Evolutionary conservation across 768 basidiomycete species (phyloP).

Genomic region (Lentinula raphanica): DNA sequence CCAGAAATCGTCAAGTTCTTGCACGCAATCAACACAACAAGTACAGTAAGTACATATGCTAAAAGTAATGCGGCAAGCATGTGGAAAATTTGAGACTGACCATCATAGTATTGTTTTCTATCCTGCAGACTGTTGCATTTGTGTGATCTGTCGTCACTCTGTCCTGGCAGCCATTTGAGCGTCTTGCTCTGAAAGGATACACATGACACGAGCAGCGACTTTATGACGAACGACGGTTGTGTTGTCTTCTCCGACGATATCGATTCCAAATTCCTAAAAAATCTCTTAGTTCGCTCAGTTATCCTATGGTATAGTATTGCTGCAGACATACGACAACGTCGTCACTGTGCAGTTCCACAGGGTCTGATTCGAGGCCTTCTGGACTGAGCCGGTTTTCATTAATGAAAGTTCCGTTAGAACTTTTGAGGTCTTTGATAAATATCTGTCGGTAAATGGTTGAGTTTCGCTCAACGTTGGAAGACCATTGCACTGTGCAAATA

Average conservation of each 20-base stretch:
- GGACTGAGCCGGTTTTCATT: constrained; percentile 88
- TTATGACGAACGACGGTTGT: constrained; percentile 98
- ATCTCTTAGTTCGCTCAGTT: too few relatives aligned
- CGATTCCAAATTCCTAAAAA: constrained; percentile 93
- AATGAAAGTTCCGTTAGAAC: constrained; percentile 97
- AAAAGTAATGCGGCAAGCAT: too few relatives aligned
- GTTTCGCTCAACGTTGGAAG: background rate
- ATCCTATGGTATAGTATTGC: background rate
- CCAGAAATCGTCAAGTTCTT: background rate
- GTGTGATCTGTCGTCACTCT: constrained; percentile 60
- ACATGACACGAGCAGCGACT: constrained; percentile 90
- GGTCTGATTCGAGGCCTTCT: constrained; percentile 88
- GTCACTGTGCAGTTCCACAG: constrained; percentile 90
- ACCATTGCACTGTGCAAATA: background rate
- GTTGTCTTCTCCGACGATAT: constrained; percentile 98
- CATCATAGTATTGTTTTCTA: too few relatives aligned
- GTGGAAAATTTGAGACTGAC: too few relatives aligned
- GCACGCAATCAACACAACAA: too few relatives aligned
- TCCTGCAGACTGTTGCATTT: constrained; percentile 32
- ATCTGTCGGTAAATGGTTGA: constrained; percentile 64
- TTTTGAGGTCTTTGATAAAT: constrained; percentile 97
- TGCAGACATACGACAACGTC: constrained; percentile 82
- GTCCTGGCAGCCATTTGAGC: constrained; percentile 66
- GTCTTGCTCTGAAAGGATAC: constrained; percentile 84
- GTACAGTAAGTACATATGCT: too few relatives aligned